Percentiles rank a stretch among this genome's conserved stretches.
These are phyloP conservation scores for Capsella bursapastoris DNA, from an alignment of 345 rosid genomes.

Conservation along the genomic window DNA sequence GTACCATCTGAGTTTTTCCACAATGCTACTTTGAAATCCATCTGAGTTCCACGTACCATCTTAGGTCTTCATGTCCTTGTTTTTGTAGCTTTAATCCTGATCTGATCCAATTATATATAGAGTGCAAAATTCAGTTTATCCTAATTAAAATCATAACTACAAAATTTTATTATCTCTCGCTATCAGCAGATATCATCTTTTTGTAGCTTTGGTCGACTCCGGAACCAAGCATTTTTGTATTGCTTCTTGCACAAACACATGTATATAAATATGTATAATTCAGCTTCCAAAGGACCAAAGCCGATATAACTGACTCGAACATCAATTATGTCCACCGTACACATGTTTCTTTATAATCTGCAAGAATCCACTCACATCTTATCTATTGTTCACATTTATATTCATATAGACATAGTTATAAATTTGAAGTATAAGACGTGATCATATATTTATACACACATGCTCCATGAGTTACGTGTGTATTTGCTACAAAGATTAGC, in stretches of 20 bases:
- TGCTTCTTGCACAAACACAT: not conserved
- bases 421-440: not conserved
- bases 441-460: not conserved
- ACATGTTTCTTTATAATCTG: not conserved
- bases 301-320: not conserved
- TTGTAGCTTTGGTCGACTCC: not conserved
- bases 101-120: not conserved
- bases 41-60: not conserved
- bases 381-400: not conserved
- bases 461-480: not conserved
- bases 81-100: not conserved
- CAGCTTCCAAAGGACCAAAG: not conserved
- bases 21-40: not conserved
- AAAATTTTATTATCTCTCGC: not conserved
- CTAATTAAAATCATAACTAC: not conserved
- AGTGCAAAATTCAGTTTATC: not conserved
- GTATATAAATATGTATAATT: not conserved
- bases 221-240: not conserved
- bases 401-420: not conserved
- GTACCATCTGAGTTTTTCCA: not conserved
- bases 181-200: not conserved
- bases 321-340: not conserved
- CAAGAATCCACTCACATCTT: not conserved
- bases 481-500: slow-evolving; percentile 5
- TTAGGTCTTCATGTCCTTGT: not conserved